Evolutionary conservation across 1,139 yeast genomes (phyloP).

Genomic region (Suhomyces choctaworum): DNA sequence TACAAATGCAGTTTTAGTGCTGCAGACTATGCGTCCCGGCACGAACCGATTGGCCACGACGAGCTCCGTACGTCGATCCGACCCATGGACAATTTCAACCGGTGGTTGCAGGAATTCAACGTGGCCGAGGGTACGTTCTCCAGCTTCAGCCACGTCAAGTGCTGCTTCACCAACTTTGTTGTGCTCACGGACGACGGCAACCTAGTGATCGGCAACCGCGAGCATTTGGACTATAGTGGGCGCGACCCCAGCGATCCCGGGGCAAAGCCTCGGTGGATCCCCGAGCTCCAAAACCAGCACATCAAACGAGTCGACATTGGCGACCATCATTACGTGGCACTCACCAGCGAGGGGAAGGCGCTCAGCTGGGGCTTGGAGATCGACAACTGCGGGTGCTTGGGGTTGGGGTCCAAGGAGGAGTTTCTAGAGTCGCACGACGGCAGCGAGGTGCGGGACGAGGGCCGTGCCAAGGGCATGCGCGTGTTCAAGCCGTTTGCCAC

Average conservation of each 20-base stretch:
- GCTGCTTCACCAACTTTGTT: conserved; percentile 52
- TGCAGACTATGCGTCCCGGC: conserved; percentile 12
- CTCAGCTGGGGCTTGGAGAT: conserved; percentile 73
- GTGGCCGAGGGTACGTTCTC: conserved; percentile 17
- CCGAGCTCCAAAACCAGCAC: conserved; percentile 50
- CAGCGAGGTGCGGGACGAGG: conserved; percentile 25
- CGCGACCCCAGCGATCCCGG: conserved; percentile 12
- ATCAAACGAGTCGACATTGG: conserved; percentile 66
- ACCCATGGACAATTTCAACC: conserved; percentile 26
- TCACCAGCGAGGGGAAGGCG: conserved; percentile 59
- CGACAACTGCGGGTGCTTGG: conserved; percentile 65
- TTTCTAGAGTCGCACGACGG: conserved; percentile 19
- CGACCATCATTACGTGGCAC: conserved; percentile 70
- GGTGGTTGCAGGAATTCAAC: conserved; percentile 30
- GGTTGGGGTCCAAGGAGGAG: conserved; percentile 51
- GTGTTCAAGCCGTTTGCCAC: conserved; percentile 49
- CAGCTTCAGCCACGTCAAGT: conserved; percentile 47
- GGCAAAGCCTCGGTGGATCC: conserved; percentile 30
- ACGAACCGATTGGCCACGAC: conserved; percentile 9
- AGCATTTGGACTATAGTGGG: conserved; percentile 9
- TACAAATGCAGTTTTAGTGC: conserved; percentile 41
- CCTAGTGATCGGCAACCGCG: conserved; percentile 45
- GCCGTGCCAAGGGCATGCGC: conserved; percentile 36
- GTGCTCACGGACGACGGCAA: conserved; percentile 54
- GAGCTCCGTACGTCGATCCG: conserved; percentile 13